Evolutionary conservation across 1,284 basidiomycete genomes (phyloP).

Genomic region (Puccinia coronata): DNA sequence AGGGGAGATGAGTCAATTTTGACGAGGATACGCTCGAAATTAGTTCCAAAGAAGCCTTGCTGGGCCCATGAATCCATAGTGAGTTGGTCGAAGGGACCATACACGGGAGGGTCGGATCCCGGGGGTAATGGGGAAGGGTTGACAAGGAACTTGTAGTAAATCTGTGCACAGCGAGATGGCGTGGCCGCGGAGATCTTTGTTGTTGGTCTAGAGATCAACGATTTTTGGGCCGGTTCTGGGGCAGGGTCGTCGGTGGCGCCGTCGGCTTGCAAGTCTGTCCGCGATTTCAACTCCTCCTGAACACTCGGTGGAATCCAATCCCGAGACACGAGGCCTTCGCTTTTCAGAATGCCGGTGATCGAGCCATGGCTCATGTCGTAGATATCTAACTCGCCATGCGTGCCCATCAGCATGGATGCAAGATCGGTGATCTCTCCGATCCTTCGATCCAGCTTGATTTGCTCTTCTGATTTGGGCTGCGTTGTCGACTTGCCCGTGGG

Average conservation of each 20-base stretch:
- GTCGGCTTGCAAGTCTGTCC: neutral
- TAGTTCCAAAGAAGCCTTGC: slow-evolving; percentile 41
- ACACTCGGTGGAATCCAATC: slow-evolving; percentile 76
- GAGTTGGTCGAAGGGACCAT: slow-evolving; percentile 33
- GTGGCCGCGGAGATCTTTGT: neutral
- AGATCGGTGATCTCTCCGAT: slow-evolving; percentile 78
- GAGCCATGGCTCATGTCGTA: slow-evolving; percentile 81
- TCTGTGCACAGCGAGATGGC: neutral
- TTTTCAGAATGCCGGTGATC: slow-evolving; percentile 71
- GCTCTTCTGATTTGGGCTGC: slow-evolving; percentile 59
- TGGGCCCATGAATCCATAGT: slow-evolving; percentile 26
- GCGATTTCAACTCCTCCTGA: slow-evolving; percentile 62
- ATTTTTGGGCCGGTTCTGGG: slow-evolving; percentile 3
- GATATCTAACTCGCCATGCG: slow-evolving; percentile 74
- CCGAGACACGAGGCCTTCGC: slow-evolving; percentile 68
- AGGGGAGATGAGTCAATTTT: slow-evolving; percentile 12
- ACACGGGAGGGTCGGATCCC: neutral
- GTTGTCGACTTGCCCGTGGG: slow-evolving; percentile 56
- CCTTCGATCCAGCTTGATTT: slow-evolving; percentile 12
- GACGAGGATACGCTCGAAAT: slow-evolving; percentile 21
- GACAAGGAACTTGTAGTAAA: slow-evolving; percentile 34
- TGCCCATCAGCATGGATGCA: slow-evolving; percentile 75
- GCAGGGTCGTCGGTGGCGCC: neutral
- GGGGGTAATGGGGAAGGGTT: neutral
- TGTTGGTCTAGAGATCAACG: slow-evolving; percentile 22